Conservation (phyloP, 2,329 filamentous ascomycete species). For the Nemania bipapillata region DNA sequence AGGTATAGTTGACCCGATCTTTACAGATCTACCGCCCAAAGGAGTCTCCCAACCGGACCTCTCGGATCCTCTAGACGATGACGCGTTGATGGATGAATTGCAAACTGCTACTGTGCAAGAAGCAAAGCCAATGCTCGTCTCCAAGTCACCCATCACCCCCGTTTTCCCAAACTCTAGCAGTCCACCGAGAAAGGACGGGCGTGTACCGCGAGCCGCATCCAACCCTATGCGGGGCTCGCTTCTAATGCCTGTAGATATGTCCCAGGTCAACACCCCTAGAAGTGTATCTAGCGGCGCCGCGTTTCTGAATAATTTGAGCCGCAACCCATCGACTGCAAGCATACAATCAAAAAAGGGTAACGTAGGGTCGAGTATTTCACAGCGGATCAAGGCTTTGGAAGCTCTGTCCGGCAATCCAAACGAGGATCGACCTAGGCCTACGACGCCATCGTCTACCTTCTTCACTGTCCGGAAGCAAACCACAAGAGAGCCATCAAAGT, state of each 20-base stretch:
- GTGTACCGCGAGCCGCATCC: conserved; percentile 61
- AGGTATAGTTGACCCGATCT: conserved; percentile 64
- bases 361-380: conserved; percentile 89
- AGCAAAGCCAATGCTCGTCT: conserved; percentile 80
- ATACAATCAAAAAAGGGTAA: conserved; percentile 78
- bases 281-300: conserved; percentile 66
- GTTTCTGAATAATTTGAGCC: conserved; percentile 65
- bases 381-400: conserved; percentile 92
- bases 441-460: conserved; percentile 56
- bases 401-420: conserved; percentile 69
- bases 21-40: conserved; percentile 58
- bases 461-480: conserved; percentile 58
- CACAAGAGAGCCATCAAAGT: conserved; percentile 49
- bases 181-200: conserved; percentile 49
- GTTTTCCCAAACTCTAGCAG: conserved; percentile 59
- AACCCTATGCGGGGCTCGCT: conserved; percentile 60
- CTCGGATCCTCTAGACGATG: conserved; percentile 66
- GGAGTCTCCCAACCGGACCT: conserved; percentile 54
- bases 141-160: conserved; percentile 83
- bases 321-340: conserved; percentile 62
- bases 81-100: conserved; percentile 85
- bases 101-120: conserved; percentile 83
- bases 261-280: conserved; percentile 59
- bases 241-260: conserved; percentile 59
- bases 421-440: conserved; percentile 46